Conservation (phyloP, 1,284 basidiomycete species). For the Papiliotrema nemorosa region DNA sequence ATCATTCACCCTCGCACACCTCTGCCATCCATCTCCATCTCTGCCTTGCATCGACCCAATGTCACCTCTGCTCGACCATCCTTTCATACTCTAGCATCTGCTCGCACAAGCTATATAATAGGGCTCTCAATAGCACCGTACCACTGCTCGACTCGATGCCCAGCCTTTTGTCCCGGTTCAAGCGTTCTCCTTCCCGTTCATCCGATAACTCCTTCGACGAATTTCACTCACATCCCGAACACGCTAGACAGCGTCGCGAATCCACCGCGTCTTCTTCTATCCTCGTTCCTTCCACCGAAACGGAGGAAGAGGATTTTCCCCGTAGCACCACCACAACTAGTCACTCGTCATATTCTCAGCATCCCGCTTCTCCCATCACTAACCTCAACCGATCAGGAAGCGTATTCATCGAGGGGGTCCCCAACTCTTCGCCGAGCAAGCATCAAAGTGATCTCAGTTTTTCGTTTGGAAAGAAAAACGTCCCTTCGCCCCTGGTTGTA, state of each 20-base stretch:
- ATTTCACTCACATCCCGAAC: not conserved
- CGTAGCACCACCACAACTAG: not conserved
- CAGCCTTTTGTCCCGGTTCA: constrained; percentile 28
- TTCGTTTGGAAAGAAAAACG: not conserved
- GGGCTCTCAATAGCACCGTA: too few relatives aligned
- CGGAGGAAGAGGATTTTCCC: not conserved
- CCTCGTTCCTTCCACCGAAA: constrained; percentile 3
- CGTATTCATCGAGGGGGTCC: constrained; percentile 5
- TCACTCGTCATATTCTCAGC: not conserved
- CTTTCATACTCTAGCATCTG: too few relatives aligned
- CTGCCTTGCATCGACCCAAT: too few relatives aligned
- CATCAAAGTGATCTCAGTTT: not conserved
- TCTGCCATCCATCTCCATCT: too few relatives aligned
- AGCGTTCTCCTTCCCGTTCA: constrained; percentile 25
- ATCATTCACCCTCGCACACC: too few relatives aligned
- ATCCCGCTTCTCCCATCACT: not conserved
- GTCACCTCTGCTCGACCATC: too few relatives aligned
- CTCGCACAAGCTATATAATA: too few relatives aligned
- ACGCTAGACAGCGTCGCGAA: not conserved
- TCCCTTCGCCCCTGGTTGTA: not conserved
- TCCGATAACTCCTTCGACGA: constrained; percentile 16
- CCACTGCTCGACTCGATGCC: too few relatives aligned
- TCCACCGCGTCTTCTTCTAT: constrained; percentile 11
- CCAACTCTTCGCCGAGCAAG: constrained; percentile 3
- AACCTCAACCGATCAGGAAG: not conserved